These are phyloP conservation scores for Stromatinia cepivora DNA, from an alignment of 2,329 filamentous ascomycete genomes.

Conservation along the genomic window DNA sequence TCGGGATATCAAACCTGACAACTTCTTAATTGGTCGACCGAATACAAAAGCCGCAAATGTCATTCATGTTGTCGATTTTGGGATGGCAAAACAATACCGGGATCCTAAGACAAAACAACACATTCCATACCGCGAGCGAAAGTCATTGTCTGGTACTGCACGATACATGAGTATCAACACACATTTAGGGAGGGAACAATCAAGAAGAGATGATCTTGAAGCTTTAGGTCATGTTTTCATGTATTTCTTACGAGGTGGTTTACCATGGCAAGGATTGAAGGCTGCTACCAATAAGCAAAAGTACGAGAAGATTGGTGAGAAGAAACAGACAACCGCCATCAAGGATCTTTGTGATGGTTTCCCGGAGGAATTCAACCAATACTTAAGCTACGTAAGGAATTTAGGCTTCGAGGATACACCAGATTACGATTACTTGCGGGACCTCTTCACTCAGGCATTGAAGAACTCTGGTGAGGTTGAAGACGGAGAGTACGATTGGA, in stretches of 20 bases:
- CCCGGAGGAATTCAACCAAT: conserved; percentile 97
- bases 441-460: conserved; percentile 92
- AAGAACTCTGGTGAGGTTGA: conserved; percentile 94
- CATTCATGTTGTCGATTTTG: conserved; percentile 98
- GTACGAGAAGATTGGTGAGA: conserved; percentile 99
- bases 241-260: conserved; percentile 70
- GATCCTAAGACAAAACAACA: conserved; percentile 99
- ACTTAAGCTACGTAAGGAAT: conserved; percentile 94
- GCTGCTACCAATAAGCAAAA: conserved; percentile 88
- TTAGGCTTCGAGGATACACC: conserved; percentile 97
- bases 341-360: conserved; percentile 97
- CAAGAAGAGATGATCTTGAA: conserved; percentile 91
- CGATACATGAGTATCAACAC: conserved; percentile 99
- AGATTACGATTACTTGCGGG: conserved; percentile 96
- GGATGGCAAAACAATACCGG: conserved; percentile 99
- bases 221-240: conserved; percentile 76
- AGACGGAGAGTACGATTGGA: conserved; percentile 99
- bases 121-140: conserved; percentile 95
- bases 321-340: conserved; percentile 97
- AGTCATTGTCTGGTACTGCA: conserved; percentile 93
- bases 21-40: conserved; percentile 94
- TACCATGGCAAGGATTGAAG: conserved; percentile 73
- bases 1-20: conserved; percentile 98
- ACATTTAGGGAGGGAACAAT: conserved; percentile 93
- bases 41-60: conserved; percentile 94